Evolutionary conservation across 305 asterid species (phyloP).

Genomic region (Withania somnifera): DNA sequence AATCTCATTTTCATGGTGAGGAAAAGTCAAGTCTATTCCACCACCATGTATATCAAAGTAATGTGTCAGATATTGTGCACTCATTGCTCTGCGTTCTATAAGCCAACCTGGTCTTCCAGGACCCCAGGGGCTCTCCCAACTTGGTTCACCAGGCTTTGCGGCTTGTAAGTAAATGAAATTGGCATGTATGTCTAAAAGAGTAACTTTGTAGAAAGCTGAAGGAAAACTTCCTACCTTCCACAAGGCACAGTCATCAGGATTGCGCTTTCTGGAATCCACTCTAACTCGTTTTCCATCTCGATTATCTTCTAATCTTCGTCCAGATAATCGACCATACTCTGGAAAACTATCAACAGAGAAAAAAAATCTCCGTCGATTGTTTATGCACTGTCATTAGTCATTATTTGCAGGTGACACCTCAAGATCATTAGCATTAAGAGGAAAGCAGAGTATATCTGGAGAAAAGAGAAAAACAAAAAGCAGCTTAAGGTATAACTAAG

Average conservation of each 20-base stretch:
- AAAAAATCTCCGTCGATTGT: conserved; percentile 73
- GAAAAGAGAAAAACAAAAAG: not conserved
- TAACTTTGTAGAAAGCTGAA: not conserved
- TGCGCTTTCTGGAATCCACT: no score
- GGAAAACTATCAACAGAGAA: conserved; percentile 78
- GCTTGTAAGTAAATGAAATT: conserved; percentile 29
- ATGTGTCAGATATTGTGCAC: conserved; percentile 71
- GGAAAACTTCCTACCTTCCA: conserved; percentile 52
- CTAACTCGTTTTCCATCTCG: no score
- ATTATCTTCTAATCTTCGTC: conserved; percentile 67
- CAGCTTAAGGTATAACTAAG: not conserved
- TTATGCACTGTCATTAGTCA: conserved; percentile 63
- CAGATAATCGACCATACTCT: conserved; percentile 60
- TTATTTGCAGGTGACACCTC: conserved; percentile 37
- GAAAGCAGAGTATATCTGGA: not conserved
- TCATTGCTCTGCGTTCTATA: conserved; percentile 92
- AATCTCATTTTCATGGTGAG: conserved; percentile 88
- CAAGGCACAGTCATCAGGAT: conserved; percentile 83
- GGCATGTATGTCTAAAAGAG: not conserved
- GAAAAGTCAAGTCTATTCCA: conserved; percentile 88
- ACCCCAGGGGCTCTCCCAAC: conserved; percentile 91
- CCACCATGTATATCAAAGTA: conserved; percentile 87
- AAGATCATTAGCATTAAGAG: not conserved
- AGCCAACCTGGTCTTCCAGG: conserved; percentile 97
- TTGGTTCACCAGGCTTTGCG: conserved; percentile 81